Percentiles rank a stretch among this genome's conserved stretches.
These are phyloP conservation scores for Candida stauntonica DNA, from an alignment of 805 yeast genomes.

Conservation along the genomic window DNA sequence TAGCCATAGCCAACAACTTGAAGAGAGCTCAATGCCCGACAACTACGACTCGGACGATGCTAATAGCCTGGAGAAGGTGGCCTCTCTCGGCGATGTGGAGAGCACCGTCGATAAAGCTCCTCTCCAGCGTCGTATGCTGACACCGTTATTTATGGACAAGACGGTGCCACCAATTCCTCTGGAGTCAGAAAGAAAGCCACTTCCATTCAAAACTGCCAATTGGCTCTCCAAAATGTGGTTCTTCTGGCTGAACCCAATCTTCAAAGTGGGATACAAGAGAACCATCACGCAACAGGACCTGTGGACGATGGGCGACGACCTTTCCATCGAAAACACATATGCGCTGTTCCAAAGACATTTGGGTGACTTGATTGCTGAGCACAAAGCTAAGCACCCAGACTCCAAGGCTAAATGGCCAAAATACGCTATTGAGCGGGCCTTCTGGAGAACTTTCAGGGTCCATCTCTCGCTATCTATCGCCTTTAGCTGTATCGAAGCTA, in stretches of 20 bases:
- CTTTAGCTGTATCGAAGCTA: neutral
- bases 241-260: constrained; percentile 62
- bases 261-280: constrained; percentile 63
- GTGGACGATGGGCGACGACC: constrained; percentile 38
- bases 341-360: constrained; percentile 31
- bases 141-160: constrained; percentile 2
- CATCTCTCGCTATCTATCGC: neutral
- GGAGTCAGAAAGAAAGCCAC: constrained; percentile 40
- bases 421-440: constrained; percentile 30
- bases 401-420: constrained; percentile 23
- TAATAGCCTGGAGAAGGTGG: neutral
- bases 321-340: constrained; percentile 38
- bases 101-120: neutral
- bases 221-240: constrained; percentile 41
- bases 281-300: constrained; percentile 62
- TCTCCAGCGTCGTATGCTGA: constrained; percentile 4
- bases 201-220: constrained; percentile 38
- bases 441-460: constrained; percentile 13
- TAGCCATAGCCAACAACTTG: no score
- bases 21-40: no score
- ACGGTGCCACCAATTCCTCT: constrained; percentile 49
- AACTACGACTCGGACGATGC: neutral
- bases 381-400: constrained; percentile 16
- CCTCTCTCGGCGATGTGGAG: neutral
- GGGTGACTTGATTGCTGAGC: constrained; percentile 26